Evolutionary conservation across 2,329 filamentous ascomycete species (phyloP), one percentile per base, ranked within the genome.

Genomic region (Trichophyton equinum): DNA sequence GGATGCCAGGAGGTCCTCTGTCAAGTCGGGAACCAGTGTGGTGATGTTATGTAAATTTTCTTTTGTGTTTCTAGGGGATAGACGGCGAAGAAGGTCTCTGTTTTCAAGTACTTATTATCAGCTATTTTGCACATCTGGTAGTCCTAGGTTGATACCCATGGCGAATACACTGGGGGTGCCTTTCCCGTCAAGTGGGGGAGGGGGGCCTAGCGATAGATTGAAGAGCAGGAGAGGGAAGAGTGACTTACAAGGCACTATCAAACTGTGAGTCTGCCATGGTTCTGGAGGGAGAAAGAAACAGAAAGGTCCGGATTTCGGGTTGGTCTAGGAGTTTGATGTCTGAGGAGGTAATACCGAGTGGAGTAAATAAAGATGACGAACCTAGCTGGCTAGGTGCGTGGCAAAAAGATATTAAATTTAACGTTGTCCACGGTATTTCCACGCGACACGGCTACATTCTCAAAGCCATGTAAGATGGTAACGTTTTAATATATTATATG

Each of bases 1-100:
- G 25, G 92, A 96, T 66, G 92, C 94, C 66, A 99, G 89, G 49
- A 99, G 89, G 74, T 99, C 94, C 81, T 99, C 94, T 70, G 92
- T 94, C 63, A 99, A 86, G 68, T 92, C 87, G 15, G 94, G 94
- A 51, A 91, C 88, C 65, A 99, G 86, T 61, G 82, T 80, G 76
- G 96, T 94, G 73, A 99, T 91, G 70, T 86, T 82, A 76, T 88
- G 86, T 69, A 99, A 88, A 78, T 99, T 95, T 64, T 83, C 76
- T 70, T 91, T 82, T 60, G 92, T 96, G 76, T 94, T 85, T 74
- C 95, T 95, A 49, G 94, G 94, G 78, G 96, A 95, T 64, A 99
- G 87, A 66, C 94, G 94, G 69, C 94, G 92, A 76, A 99, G 92
- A 73, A 99, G 91, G 80, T 99, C 94, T 71, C 94, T 97, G 74